These are phyloP conservation scores for Axilococcus clingmanii DNA, from an alignment of 139 green algal genomes.

Conservation along the genomic window DNA sequence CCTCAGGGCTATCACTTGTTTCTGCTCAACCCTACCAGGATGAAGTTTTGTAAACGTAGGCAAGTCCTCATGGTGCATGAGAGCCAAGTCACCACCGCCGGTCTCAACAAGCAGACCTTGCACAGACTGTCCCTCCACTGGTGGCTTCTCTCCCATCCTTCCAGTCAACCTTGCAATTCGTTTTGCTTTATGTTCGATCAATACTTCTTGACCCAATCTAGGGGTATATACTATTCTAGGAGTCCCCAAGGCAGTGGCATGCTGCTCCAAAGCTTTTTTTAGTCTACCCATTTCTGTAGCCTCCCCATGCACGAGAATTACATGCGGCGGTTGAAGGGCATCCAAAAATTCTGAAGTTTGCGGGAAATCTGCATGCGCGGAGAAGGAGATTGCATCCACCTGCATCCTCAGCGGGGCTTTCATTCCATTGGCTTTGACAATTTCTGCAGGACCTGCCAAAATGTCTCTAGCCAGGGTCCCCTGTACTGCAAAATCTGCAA, in stretches of 20 bases:
- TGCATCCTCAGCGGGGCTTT: slow-evolving; percentile 71
- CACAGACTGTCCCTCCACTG: slow-evolving; percentile 31
- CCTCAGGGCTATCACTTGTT: slow-evolving; percentile 57
- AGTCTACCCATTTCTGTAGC: slow-evolving; percentile 74
- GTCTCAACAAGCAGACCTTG: slow-evolving; percentile 64
- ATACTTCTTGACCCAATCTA: slow-evolving; percentile 40
- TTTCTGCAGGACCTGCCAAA: slow-evolving; percentile 64
- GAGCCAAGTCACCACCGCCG: slow-evolving; percentile 25
- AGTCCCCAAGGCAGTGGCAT: slow-evolving; percentile 32
- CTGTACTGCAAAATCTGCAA: slow-evolving; percentile 94
- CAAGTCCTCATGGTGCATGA: slow-evolving; percentile 83
- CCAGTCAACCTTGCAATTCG: slow-evolving; percentile 53
- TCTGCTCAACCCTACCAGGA: slow-evolving; percentile 61
- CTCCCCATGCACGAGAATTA: slow-evolving; percentile 96
- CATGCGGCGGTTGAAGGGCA: slow-evolving; percentile 64
- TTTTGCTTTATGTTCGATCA: slow-evolving; percentile 56
- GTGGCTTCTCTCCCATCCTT: slow-evolving; percentile 29
- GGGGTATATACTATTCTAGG: slow-evolving; percentile 50
- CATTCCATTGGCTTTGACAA: slow-evolving; percentile 54
- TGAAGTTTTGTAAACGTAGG: slow-evolving; percentile 77
- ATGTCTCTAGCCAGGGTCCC: slow-evolving; percentile 93
- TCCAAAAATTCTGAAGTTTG: slow-evolving; percentile 93
- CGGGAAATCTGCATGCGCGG: slow-evolving; percentile 93
- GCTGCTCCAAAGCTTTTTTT: slow-evolving; percentile 57
- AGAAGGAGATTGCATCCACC: slow-evolving; percentile 95